Percentiles rank a stretch among this genome's conserved stretches.
Evolutionary conservation across 495 filamentous ascomycete genomes (phyloP).

Genomic region (Glutinoglossum americanum): DNA sequence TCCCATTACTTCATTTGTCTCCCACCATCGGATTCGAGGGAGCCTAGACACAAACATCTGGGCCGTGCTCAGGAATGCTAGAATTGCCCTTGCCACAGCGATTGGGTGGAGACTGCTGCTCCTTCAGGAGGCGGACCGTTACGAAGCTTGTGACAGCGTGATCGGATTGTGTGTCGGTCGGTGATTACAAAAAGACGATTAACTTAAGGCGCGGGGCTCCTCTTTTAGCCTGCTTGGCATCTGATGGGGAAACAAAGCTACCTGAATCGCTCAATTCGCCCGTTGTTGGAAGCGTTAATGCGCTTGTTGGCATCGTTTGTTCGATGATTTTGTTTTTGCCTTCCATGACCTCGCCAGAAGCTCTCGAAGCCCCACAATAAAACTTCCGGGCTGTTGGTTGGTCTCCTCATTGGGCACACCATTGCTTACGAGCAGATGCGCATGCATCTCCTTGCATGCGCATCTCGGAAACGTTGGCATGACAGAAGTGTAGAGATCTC

Average conservation of each 20-base stretch:
- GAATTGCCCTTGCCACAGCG: not conserved
- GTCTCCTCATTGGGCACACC: conserved; percentile 1
- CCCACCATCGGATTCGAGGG: not conserved
- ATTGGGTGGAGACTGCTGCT: not conserved
- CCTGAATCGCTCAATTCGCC: not conserved
- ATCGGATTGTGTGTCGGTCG: not conserved
- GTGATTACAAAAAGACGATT: not conserved
- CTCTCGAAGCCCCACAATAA: conserved; percentile 1
- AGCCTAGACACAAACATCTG: conserved; percentile 1
- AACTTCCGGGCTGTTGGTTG: not conserved
- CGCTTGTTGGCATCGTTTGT: not conserved
- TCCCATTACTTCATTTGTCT: not conserved
- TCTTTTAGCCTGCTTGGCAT: not conserved
- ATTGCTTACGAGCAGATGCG: not conserved
- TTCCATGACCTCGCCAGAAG: not conserved
- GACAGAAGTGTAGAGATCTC: not conserved
- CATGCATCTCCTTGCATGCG: not conserved
- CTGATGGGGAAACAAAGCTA: not conserved
- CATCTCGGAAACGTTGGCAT: conserved; percentile 1
- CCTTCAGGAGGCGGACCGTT: not conserved
- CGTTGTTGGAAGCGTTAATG: not conserved
- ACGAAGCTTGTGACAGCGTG: conserved; percentile 1
- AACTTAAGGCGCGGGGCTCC: not conserved
- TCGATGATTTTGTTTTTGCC: not conserved
- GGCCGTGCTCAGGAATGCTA: not conserved